Evolutionary conservation across 2,329 filamentous ascomycete genomes (phyloP).

Genomic region (Clonostachys sp.): DNA sequence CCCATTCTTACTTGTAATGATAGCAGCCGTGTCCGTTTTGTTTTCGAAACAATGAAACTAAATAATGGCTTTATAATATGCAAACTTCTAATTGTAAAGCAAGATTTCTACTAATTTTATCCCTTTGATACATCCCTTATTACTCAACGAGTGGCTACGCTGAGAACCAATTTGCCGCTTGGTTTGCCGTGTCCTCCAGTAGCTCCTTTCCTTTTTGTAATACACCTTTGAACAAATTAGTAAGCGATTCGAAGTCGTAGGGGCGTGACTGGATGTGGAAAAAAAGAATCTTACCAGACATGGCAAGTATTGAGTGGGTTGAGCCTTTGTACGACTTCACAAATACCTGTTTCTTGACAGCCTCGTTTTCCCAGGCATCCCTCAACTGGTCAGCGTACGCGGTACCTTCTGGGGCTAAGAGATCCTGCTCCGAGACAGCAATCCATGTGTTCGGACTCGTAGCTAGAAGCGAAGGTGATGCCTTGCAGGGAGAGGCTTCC

Average conservation of each 20-base stretch:
- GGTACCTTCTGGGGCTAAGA: slow-evolving; percentile 22
- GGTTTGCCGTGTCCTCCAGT: background rate
- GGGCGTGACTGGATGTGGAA: too few relatives aligned
- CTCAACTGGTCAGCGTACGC: slow-evolving; percentile 17
- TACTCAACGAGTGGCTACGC: too few relatives aligned
- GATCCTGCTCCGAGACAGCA: slow-evolving; percentile 21
- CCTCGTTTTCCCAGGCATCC: background rate
- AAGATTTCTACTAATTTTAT: too few relatives aligned
- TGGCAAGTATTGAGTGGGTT: background rate
- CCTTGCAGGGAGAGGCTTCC: slow-evolving; percentile 23
- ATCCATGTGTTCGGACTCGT: slow-evolving; percentile 22
- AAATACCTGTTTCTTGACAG: background rate
- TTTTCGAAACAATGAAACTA: too few relatives aligned
- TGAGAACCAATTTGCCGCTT: slow-evolving; percentile 5
- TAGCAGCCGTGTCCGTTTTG: too few relatives aligned
- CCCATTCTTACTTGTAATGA: too few relatives aligned
- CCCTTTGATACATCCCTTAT: too few relatives aligned
- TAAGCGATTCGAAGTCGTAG: background rate
- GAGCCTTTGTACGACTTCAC: background rate
- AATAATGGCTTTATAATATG: too few relatives aligned
- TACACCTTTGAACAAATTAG: background rate
- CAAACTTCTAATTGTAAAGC: too few relatives aligned
- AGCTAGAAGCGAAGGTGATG: slow-evolving; percentile 12
- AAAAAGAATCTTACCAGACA: background rate
- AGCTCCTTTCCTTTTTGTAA: background rate